phyloP scores from a whole-genome alignment of 23 red algal species.

The Gracilaria gracilis region DNA sequence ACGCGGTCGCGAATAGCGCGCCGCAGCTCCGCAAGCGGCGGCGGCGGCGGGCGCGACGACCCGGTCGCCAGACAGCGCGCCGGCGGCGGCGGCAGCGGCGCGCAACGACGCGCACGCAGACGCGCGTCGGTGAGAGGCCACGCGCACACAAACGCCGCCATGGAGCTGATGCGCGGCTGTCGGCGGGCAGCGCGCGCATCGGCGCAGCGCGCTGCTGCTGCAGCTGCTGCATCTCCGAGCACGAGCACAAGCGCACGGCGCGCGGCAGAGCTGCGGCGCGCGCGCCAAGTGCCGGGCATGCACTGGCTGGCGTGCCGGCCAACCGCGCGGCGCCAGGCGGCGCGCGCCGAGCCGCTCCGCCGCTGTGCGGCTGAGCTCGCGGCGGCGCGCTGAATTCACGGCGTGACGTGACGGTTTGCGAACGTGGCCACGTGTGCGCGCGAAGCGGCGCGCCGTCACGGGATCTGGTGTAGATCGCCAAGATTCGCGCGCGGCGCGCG shows the following conservation, averaged over 20 bases:
- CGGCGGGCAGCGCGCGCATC: background rate
- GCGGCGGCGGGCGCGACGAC: background rate
- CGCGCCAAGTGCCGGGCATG: background rate
- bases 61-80: background rate
- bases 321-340: background rate
- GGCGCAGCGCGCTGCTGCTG: background rate
- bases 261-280: no score
- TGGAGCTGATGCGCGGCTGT: no score
- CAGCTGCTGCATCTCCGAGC: no score
- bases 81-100: no score
- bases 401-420: no score
- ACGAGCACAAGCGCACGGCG: no score
- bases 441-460: no score
- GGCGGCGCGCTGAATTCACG: background rate
- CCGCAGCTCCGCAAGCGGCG: background rate
- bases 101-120: no score
- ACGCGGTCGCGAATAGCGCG: background rate
- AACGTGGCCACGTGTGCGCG: no score
- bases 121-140: no score
- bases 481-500: slow-evolving; percentile 5
- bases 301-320: background rate
- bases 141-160: no score
- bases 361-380: background rate
- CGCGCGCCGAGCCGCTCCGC: background rate
- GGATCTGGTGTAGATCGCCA: slow-evolving; percentile 8